Conservation (phyloP, 2,329 filamentous ascomycete genomes). For the Phaeomoniella chlamydospora region DNA sequence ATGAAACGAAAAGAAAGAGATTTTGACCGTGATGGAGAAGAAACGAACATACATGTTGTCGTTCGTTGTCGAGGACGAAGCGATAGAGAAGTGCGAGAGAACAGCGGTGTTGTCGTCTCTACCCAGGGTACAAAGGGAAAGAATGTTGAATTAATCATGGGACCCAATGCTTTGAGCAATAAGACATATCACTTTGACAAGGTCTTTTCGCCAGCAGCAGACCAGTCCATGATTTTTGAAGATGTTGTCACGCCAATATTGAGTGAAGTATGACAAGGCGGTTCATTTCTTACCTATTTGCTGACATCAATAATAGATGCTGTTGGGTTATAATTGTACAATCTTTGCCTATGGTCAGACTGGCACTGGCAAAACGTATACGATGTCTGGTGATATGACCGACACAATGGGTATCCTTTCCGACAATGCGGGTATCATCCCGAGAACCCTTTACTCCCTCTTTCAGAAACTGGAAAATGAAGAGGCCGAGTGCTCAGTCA, state of each 20-base stretch:
- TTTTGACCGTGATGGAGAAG: constrained; percentile 60
- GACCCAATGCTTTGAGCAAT: constrained; percentile 80
- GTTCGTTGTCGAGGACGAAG: constrained; percentile 88
- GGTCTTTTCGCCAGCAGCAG: constrained; percentile 87
- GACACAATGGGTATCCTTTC: constrained; percentile 74
- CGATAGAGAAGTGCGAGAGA: constrained; percentile 83
- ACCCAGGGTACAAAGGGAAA: constrained; percentile 83
- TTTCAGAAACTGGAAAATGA: constrained; percentile 73
- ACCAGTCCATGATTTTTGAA: constrained; percentile 87
- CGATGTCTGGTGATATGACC: constrained; percentile 96
- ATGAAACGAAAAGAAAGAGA: constrained; percentile 80
- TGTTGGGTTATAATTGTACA: constrained; percentile 91
- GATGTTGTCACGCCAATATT: constrained; percentile 88
- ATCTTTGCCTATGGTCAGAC: constrained; percentile 98
- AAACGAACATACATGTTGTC: constrained; percentile 96
- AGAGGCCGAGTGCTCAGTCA: constrained; percentile 73
- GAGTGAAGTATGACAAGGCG: constrained; percentile 57
- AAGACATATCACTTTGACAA: constrained; percentile 96
- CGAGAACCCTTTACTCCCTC: constrained; percentile 71
- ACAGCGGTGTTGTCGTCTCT: constrained; percentile 80
- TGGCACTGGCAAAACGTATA: constrained; percentile 96
- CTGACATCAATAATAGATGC: constrained; percentile 42
- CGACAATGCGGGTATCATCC: constrained; percentile 88
- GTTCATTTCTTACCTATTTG: constrained; percentile 2
- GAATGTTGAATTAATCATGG: constrained; percentile 77